Percentiles rank a stretch among this genome's conserved stretches.
These are phyloP conservation scores for Aspergillus brunneoviolaceus DNA, from an alignment of 2,329 filamentous ascomycete species.

Conservation along the genomic window DNA sequence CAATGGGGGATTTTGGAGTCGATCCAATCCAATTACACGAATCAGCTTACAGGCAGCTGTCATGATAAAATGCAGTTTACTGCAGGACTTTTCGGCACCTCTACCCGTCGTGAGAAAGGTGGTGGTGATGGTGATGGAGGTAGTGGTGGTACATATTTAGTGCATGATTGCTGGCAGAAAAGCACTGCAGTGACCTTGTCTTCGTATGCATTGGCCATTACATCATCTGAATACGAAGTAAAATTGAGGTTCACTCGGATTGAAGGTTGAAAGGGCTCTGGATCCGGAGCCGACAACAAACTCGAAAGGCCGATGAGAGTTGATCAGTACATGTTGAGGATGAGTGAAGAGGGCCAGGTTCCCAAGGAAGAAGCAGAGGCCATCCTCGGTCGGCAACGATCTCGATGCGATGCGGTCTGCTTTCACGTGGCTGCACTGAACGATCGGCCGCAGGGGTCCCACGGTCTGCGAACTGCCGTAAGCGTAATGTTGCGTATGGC, in stretches of 20 bases:
- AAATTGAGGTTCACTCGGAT: too few species aligned
- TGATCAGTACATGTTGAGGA: not conserved
- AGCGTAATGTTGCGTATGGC: not conserved
- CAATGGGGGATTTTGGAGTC: constrained; percentile 4
- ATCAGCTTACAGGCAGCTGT: constrained; percentile 9
- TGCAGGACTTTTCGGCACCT: not conserved
- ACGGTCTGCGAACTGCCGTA: constrained; percentile 20
- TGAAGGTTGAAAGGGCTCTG: too few species aligned
- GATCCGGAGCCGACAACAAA: too few species aligned
- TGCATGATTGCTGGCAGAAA: too few species aligned
- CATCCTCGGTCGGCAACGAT: constrained; percentile 17
- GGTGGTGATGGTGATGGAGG: too few species aligned
- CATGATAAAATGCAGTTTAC: constrained; percentile 11
- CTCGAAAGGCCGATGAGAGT: not conserved
- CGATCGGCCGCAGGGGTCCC: constrained; percentile 27
- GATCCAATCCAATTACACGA: constrained; percentile 11
- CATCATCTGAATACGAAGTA: constrained; percentile 5
- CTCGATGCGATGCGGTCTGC: constrained; percentile 19
- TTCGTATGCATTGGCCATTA: constrained; percentile 9
- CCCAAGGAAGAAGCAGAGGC: constrained; percentile 3
- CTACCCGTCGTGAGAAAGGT: too few species aligned
- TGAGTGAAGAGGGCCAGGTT: not conserved
- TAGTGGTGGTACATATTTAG: too few species aligned
- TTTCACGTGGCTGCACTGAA: constrained; percentile 24
- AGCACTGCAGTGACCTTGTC: not conserved